Percentiles rank a stretch among this genome's conserved stretches.
Conservation (phyloP, 2,329 filamentous ascomycete genomes). For the Xylariaceae sp. region DNA sequence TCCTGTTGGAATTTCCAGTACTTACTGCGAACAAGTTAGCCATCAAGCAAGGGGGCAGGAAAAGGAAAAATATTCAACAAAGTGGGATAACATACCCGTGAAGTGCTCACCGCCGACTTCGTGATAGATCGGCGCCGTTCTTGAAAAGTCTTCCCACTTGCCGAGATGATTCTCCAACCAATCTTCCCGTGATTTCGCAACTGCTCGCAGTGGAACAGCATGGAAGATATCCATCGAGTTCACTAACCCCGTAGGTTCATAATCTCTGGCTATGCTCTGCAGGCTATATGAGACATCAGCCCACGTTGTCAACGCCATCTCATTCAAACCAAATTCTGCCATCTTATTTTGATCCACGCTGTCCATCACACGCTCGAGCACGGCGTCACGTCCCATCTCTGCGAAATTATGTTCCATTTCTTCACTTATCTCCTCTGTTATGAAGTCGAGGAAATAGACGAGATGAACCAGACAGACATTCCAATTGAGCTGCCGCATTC, state of each 20-base stretch:
- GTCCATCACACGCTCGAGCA: slow-evolving; percentile 22
- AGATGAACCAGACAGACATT: slow-evolving; percentile 38
- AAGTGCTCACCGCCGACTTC: slow-evolving; percentile 36
- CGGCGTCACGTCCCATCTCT: slow-evolving; percentile 13
- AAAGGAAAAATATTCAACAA: too few species aligned
- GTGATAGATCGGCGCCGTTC: slow-evolving; percentile 26
- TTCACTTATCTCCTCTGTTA: slow-evolving; percentile 29
- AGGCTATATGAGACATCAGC: slow-evolving; percentile 32
- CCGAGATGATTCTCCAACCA: slow-evolving; percentile 30
- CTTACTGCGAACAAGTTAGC: too few species aligned
- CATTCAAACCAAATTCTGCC: slow-evolving; percentile 31
- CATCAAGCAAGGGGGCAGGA: too few species aligned
- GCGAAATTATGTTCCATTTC: slow-evolving; percentile 17
- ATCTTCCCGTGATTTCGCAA: slow-evolving; percentile 27
- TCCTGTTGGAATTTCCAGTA: too few species aligned
- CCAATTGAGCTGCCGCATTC: slow-evolving; percentile 39
- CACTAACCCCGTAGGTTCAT: slow-evolving; percentile 38
- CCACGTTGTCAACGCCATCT: slow-evolving; percentile 31
- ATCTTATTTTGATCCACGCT: slow-evolving; percentile 20
- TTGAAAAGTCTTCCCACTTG: slow-evolving; percentile 35
- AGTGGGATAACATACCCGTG: too few species aligned
- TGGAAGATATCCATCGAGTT: slow-evolving; percentile 39
- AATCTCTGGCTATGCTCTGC: slow-evolving; percentile 37
- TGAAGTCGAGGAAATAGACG: slow-evolving; percentile 37
- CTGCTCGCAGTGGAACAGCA: slow-evolving; percentile 29